A percentile compares a stretch with the other conserved stretches of the same genome.
Evolutionary conservation across 306 rosid species (phyloP).

Genomic region (Leucaena leucocephala): DNA sequence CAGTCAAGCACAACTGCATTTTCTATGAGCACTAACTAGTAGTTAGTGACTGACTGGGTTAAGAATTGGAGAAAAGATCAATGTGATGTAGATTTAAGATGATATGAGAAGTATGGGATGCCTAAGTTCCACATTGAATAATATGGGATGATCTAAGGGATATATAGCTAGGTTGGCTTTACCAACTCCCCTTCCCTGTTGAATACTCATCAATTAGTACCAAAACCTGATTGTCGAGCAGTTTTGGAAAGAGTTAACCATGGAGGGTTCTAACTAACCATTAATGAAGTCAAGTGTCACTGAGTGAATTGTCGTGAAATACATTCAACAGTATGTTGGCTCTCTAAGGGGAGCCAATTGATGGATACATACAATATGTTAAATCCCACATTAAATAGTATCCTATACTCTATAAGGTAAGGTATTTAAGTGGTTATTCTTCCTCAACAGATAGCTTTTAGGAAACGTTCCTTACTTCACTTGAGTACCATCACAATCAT

Average conservation of each 20-base stretch:
- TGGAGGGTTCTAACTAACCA: neutral
- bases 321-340: neutral
- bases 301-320: neutral
- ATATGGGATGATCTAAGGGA: neutral
- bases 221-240: neutral
- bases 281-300: neutral
- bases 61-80: conserved; percentile 8
- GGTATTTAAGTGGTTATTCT: neutral
- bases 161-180: neutral
- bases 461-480: neutral
- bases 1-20: neutral
- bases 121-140: neutral
- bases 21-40: neutral
- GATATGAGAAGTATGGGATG: neutral
- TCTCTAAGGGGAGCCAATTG: neutral
- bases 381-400: neutral
- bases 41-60: neutral
- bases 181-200: neutral
- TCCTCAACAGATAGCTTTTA: neutral
- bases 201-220: neutral
- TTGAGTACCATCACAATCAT: neutral
- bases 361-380: neutral
- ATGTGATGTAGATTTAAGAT: neutral
- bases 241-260: neutral
- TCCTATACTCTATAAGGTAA: neutral